Evolutionary conservation across 176 grass and related monocot genomes (phyloP).

Genomic region (Neostapfia colusana): DNA sequence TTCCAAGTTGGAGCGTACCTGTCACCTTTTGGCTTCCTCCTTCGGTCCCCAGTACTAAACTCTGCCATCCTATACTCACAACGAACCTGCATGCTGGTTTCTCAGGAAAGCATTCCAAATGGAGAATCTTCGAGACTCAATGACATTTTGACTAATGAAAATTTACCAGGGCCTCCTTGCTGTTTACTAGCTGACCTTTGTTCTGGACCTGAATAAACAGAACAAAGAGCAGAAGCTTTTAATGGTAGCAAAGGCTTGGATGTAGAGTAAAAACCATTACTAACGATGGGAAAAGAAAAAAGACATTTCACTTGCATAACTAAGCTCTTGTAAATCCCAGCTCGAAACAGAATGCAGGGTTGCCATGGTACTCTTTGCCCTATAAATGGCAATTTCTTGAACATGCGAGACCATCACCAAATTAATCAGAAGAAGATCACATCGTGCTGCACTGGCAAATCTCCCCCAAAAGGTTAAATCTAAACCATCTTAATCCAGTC

Average conservation of each 20-base stretch:
- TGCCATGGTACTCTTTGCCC: too few relatives aligned
- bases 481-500: background rate
- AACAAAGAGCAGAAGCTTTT: background rate
- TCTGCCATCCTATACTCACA: conserved; percentile 99
- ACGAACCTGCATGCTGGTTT: conserved; percentile 63
- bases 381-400: too few relatives aligned
- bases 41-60: conserved; percentile 92
- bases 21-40: conserved; percentile 90
- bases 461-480: too few relatives aligned
- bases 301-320: too few relatives aligned
- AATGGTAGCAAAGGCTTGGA: background rate
- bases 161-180: conserved; percentile 71
- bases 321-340: too few relatives aligned
- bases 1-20: conserved; percentile 54
- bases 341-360: too few relatives aligned
- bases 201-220: conserved; percentile 69
- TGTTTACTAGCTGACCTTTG: conserved; percentile 66
- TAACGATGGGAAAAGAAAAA: too few relatives aligned
- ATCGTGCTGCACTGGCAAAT: too few relatives aligned
- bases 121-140: background rate
- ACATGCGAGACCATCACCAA: too few relatives aligned
- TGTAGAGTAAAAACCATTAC: background rate
- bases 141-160: background rate
- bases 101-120: conserved; percentile 36
- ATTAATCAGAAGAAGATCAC: too few relatives aligned